A percentile compares a stretch with the other conserved stretches of the same genome.
phyloP scores from a whole-genome alignment of 176 grass and related monocot species.

The Coix lacrymajobi region DNA sequence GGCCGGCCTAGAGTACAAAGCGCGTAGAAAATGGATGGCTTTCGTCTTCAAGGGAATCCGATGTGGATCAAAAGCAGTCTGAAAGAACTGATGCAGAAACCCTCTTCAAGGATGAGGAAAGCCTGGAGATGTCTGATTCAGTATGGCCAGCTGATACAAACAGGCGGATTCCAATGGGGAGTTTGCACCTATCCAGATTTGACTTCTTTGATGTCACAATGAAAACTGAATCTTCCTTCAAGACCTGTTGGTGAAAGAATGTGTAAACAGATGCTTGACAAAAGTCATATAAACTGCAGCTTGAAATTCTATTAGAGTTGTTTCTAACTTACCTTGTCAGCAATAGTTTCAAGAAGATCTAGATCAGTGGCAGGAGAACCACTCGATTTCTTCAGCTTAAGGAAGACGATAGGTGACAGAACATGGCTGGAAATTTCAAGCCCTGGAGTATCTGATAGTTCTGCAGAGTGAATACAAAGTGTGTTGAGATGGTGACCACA shows the following conservation, averaged over 20 bases:
- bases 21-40: not conserved
- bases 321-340: slow-evolving; percentile 49
- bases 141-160: slow-evolving; percentile 73
- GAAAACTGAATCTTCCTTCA: slow-evolving; percentile 90
- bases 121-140: slow-evolving; percentile 57
- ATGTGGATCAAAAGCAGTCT: slow-evolving; percentile 32
- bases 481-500: slow-evolving; percentile 1
- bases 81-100: slow-evolving; percentile 62
- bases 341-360: slow-evolving; percentile 62
- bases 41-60: not conserved
- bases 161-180: slow-evolving; percentile 69
- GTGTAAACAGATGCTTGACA: slow-evolving; percentile 10
- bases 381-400: slow-evolving; percentile 73
- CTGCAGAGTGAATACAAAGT: slow-evolving; percentile 42
- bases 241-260: slow-evolving; percentile 33
- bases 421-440: slow-evolving; percentile 71
- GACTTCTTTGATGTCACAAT: slow-evolving; percentile 75
- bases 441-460: slow-evolving; percentile 54
- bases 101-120: slow-evolving; percentile 61
- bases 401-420: slow-evolving; percentile 66
- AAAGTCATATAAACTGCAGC: not conserved
- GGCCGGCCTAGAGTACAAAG: slow-evolving; percentile 4
- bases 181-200: slow-evolving; percentile 67
- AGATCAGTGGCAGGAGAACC: slow-evolving; percentile 47
- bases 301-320: not conserved